phyloP scores from a whole-genome alignment of 805 yeast species.

The Lipomyces anomalus region DNA sequence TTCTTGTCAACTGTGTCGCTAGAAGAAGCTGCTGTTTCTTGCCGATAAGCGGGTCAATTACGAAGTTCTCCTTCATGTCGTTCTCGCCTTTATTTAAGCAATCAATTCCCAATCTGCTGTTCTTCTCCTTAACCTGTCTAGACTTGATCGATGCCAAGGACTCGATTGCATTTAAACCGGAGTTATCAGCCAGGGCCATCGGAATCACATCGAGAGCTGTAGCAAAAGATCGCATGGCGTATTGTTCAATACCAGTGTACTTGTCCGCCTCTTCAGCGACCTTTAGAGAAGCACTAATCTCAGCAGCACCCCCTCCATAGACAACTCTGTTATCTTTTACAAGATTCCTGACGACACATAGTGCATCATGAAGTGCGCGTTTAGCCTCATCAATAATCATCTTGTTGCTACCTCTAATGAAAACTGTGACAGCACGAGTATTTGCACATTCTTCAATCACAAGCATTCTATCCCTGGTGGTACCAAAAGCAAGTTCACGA shows the following conservation, averaged over 20 bases:
- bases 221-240: constrained; percentile 93
- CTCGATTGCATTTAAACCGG: constrained; percentile 92
- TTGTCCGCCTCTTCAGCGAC: constrained; percentile 87
- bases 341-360: constrained; percentile 95
- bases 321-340: constrained; percentile 88
- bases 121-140: constrained; percentile 68
- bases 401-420: constrained; percentile 91
- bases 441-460: constrained; percentile 86
- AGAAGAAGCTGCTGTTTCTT: constrained; percentile 91
- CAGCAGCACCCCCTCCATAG: constrained; percentile 99
- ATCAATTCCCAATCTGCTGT: constrained; percentile 80
- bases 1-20: constrained; percentile 96
- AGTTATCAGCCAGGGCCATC: constrained; percentile 92
- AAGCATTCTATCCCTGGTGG: constrained; percentile 93
- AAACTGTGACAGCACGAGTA: constrained; percentile 83
- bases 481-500: constrained; percentile 87
- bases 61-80: constrained; percentile 91
- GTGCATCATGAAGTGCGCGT: constrained; percentile 92
- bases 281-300: constrained; percentile 85
- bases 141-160: constrained; percentile 78
- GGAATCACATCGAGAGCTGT: constrained; percentile 88
- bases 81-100: constrained; percentile 82
- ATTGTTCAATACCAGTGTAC: constrained; percentile 93
- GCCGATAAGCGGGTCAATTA: constrained; percentile 94
- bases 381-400: constrained; percentile 97